These are phyloP conservation scores for Barnettozyma californica DNA, from an alignment of 805 yeast species.

Conservation along the genomic window DNA sequence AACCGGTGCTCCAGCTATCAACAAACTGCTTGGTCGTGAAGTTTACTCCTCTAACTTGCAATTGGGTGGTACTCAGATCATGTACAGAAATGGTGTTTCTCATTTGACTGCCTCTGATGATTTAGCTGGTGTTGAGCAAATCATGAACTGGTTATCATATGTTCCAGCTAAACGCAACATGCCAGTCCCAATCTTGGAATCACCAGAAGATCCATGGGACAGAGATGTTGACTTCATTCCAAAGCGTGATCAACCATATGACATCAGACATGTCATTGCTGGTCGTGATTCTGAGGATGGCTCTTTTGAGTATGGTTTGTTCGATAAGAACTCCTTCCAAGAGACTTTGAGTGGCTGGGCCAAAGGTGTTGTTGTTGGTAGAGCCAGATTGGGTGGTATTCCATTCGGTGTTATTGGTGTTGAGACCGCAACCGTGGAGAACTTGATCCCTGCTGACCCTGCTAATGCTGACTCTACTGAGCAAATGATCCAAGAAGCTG, in stretches of 20 bases:
- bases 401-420: conserved; percentile 98
- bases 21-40: conserved; percentile 93
- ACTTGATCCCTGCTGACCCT: conserved; percentile 94
- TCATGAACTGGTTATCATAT: conserved; percentile 92
- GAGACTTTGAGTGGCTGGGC: conserved; percentile 99
- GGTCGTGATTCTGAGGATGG: conserved; percentile 73
- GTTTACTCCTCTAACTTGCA: conserved; percentile 96
- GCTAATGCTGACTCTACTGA: conserved; percentile 96
- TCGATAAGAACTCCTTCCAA: conserved; percentile 89
- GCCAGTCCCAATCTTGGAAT: conserved; percentile 86
- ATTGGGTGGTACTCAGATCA: conserved; percentile 98
- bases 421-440: conserved; percentile 86
- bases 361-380: conserved; percentile 95
- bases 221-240: conserved; percentile 85
- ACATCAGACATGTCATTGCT: conserved; percentile 90
- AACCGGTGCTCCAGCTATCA: conserved; percentile 99
- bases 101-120: conserved; percentile 97
- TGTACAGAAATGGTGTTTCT: conserved; percentile 98
- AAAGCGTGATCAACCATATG: conserved; percentile 64
- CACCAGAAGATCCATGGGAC: conserved; percentile 81
- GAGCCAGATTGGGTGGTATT: conserved; percentile 98
- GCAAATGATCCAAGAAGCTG: conserved; percentile 85
- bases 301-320: conserved; percentile 77
- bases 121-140: conserved; percentile 91
- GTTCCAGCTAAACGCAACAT: conserved; percentile 85